Percentiles rank a stretch among this genome's conserved stretches.
Conservation (phyloP, 2,329 filamentous ascomycete genomes). For the Neonectria ditissima region DNA sequence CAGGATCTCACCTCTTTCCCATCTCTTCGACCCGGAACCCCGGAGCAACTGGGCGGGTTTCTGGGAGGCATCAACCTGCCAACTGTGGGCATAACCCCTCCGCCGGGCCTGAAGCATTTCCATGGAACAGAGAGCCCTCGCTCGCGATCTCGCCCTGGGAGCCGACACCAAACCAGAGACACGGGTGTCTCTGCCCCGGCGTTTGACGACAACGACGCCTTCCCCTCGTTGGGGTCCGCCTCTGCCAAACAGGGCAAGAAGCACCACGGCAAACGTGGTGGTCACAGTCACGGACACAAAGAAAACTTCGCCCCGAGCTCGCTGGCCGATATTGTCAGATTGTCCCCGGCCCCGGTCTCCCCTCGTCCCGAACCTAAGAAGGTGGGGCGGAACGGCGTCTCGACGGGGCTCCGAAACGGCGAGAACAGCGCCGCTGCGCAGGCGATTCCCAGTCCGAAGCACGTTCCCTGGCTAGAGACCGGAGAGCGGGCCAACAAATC, state of each 20-base stretch:
- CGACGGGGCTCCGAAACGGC: slow-evolving; percentile 71
- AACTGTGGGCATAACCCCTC: slow-evolving; percentile 71
- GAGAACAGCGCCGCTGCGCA: slow-evolving; percentile 86
- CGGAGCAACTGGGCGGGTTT: slow-evolving; percentile 69
- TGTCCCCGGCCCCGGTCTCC: slow-evolving; percentile 85
- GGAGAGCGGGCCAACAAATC: slow-evolving; percentile 91
- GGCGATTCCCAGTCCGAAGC: slow-evolving; percentile 87
- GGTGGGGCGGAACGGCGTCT: slow-evolving; percentile 72
- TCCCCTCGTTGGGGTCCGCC: slow-evolving; percentile 86
- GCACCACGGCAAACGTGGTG: slow-evolving; percentile 90
- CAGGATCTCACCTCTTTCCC: slow-evolving; percentile 90
- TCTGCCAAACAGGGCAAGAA: slow-evolving; percentile 85
- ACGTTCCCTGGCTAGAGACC: slow-evolving; percentile 97
- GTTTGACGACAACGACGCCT: slow-evolving; percentile 94
- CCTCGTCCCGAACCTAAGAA: slow-evolving; percentile 71
- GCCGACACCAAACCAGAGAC: slow-evolving; percentile 75
- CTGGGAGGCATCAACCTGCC: slow-evolving; percentile 63
- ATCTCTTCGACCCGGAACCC: slow-evolving; percentile 71
- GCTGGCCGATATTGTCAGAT: slow-evolving; percentile 93
- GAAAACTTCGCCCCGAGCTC: slow-evolving; percentile 79
- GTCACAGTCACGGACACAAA: slow-evolving; percentile 78
- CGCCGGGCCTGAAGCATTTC: slow-evolving; percentile 76
- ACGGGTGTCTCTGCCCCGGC: slow-evolving; percentile 76
- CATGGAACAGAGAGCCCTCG: slow-evolving; percentile 72
- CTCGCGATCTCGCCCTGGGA: slow-evolving; percentile 84